phyloP scores from a whole-genome alignment of 257 asterid genomes.

The Thymus quinquecostatus region DNA sequence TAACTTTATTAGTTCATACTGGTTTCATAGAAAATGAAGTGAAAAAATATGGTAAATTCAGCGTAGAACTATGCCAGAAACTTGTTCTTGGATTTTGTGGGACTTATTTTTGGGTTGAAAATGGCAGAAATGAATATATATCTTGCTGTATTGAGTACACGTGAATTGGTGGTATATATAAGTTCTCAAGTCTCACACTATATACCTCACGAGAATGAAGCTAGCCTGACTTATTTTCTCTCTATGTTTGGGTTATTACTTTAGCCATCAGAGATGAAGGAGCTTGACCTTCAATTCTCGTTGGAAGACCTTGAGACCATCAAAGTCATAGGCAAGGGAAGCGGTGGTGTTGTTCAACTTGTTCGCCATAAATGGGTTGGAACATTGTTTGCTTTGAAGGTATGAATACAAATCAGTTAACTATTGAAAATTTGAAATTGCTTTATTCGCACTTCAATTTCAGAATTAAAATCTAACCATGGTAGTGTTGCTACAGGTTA shows the following conservation, averaged over 20 bases:
- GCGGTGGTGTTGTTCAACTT: slow-evolving; percentile 98
- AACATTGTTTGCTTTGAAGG: slow-evolving; percentile 90
- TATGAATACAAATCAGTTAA: slow-evolving; percentile 34
- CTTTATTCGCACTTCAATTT: slow-evolving; percentile 16
- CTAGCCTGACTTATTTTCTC: slow-evolving; percentile 25
- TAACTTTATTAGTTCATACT: not conserved
- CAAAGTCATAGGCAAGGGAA: slow-evolving; percentile 98
- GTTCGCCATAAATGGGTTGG: slow-evolving; percentile 98
- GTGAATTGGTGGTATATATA: slow-evolving; percentile 4
- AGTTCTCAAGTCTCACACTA: slow-evolving; percentile 21
- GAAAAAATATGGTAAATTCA: not conserved
- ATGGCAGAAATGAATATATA: no score
- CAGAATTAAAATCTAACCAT: slow-evolving; percentile 12
- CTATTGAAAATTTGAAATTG: not conserved
- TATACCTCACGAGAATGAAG: slow-evolving; percentile 9
- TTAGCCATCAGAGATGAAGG: slow-evolving; percentile 73
- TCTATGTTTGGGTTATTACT: slow-evolving; percentile 24
- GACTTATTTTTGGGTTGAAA: no score
- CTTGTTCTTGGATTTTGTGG: no score
- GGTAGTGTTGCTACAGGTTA: slow-evolving; percentile 56
- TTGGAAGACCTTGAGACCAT: slow-evolving; percentile 94
- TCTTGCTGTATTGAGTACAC: slow-evolving; percentile 2
- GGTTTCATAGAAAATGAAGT: slow-evolving; percentile 15
- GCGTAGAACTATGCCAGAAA: not conserved
- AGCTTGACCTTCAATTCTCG: slow-evolving; percentile 82